Conservation (phyloP, 805 yeast species). For the Kluyveromyces lactis region DNA sequence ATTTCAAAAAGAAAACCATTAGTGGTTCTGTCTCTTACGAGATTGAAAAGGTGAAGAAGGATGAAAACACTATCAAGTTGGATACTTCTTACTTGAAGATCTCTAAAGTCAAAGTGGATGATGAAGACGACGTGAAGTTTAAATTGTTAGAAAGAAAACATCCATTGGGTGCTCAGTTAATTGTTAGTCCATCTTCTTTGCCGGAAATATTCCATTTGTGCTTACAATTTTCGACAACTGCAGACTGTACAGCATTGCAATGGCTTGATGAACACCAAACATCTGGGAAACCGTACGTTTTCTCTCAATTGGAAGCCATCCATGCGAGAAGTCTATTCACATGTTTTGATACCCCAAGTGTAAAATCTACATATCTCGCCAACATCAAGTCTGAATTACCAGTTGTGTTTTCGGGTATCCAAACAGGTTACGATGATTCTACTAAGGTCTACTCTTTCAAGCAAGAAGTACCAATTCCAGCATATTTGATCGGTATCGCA, state of each 20-base stretch:
- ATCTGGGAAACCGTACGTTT: constrained; percentile 58
- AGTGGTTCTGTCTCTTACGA: constrained; percentile 47
- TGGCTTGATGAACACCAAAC: constrained; percentile 73
- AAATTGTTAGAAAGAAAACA: constrained; percentile 35
- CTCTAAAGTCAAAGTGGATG: constrained; percentile 37
- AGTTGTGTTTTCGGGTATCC: constrained; percentile 66
- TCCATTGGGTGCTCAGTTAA: constrained; percentile 54
- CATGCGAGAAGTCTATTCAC: constrained; percentile 86
- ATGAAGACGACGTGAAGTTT: constrained; percentile 22
- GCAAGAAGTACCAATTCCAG: constrained; percentile 80
- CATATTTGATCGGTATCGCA: constrained; percentile 77
- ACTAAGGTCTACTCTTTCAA: constrained; percentile 39
- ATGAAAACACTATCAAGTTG: constrained; percentile 36
- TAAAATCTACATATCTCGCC: constrained; percentile 58
- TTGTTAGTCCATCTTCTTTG: constrained; percentile 19
- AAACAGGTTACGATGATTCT: constrained; percentile 14
- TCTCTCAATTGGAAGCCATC: constrained; percentile 87
- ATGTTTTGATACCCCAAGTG: constrained; percentile 83
- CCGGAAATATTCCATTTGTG: constrained; percentile 21
- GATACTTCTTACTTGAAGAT: constrained; percentile 64
- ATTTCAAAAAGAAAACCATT: constrained; percentile 45
- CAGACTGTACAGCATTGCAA: constrained; percentile 74
- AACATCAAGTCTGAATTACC: constrained; percentile 55
- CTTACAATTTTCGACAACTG: constrained; percentile 62
- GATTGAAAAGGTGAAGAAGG: constrained; percentile 29